Percentiles rank a stretch among this genome's conserved stretches.
phyloP scores from a whole-genome alignment of 2,329 filamentous ascomycete genomes.

The Trichophyton schoenleinii region DNA sequence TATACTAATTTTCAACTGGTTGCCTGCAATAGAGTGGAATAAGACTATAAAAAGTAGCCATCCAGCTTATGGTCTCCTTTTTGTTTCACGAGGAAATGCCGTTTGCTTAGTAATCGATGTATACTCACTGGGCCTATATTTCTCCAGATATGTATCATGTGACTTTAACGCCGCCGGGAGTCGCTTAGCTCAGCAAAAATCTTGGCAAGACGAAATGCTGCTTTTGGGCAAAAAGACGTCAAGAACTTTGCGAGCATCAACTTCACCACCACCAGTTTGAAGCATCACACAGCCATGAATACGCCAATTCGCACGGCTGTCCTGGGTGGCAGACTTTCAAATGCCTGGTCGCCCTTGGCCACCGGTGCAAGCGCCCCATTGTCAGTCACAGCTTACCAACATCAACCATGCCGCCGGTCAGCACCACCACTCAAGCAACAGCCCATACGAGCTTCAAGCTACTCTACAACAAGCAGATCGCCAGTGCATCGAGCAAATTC shows the following conservation, averaged over 20 bases:
- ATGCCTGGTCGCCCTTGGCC: conserved; percentile 15
- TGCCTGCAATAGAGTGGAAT: too few species aligned
- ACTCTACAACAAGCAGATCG: background rate
- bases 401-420: conserved; percentile 4
- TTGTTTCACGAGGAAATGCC: background rate
- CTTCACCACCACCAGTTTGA: background rate
- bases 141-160: background rate
- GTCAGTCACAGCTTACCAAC: background rate
- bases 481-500: background rate
- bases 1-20: too few species aligned
- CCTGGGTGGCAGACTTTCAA: conserved; percentile 19
- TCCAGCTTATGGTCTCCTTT: too few species aligned
- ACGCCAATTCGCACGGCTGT: conserved; percentile 25
- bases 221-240: background rate
- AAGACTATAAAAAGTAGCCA: too few species aligned
- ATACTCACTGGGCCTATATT: background rate
- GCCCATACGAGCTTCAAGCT: background rate
- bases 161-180: background rate
- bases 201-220: background rate
- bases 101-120: background rate
- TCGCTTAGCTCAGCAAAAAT: background rate
- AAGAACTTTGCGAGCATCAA: background rate
- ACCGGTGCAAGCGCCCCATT: conserved; percentile 15
- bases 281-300: conserved; percentile 13
- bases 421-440: background rate